Conservation (phyloP, 2,329 filamentous ascomycete genomes). For the Pyrenophora teres region DNA sequence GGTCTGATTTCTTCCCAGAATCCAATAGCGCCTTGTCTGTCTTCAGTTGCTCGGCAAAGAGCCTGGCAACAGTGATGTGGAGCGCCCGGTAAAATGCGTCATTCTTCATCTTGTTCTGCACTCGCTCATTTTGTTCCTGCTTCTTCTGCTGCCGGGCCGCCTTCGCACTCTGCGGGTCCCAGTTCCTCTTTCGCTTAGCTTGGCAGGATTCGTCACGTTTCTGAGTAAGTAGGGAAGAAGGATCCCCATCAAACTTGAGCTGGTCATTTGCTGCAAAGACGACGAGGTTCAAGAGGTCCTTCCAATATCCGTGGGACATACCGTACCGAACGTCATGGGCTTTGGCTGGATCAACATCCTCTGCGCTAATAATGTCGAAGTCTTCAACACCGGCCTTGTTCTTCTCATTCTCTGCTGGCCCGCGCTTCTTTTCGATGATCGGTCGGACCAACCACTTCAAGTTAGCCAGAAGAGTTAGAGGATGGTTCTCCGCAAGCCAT, state of each 20-base stretch:
- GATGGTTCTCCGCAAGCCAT: constrained; percentile 62
- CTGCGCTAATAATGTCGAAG: constrained; percentile 52
- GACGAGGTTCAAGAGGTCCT: constrained; percentile 64
- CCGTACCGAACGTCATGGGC: constrained; percentile 39
- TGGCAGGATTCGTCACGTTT: constrained; percentile 28
- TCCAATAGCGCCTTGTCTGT: constrained; percentile 53
- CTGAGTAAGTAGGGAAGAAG: constrained; percentile 49
- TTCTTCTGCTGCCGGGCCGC: constrained; percentile 40
- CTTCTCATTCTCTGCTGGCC: constrained; percentile 24
- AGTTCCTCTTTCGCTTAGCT: constrained; percentile 25
- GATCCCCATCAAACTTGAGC: constrained; percentile 51
- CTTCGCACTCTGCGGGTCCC: constrained; percentile 28
- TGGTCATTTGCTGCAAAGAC: constrained; percentile 57
- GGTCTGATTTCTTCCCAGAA: constrained; percentile 47
- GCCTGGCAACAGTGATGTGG: constrained; percentile 58
- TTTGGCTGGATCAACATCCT: constrained; percentile 37
- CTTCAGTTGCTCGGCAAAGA: constrained; percentile 62
- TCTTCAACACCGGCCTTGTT: constrained; percentile 32
- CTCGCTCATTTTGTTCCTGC: constrained; percentile 49
- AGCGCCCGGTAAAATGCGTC: constrained; percentile 58
- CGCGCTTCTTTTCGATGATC: constrained; percentile 60
- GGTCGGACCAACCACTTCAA: constrained; percentile 61
- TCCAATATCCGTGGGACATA: constrained; percentile 66
- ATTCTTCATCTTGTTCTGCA: constrained; percentile 50
- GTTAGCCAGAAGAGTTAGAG: constrained; percentile 59